A percentile compares a stretch with the other conserved stretches of the same genome.
Conservation (phyloP, 306 rosid species). For the Glycyrrhiza uralensis region DNA sequence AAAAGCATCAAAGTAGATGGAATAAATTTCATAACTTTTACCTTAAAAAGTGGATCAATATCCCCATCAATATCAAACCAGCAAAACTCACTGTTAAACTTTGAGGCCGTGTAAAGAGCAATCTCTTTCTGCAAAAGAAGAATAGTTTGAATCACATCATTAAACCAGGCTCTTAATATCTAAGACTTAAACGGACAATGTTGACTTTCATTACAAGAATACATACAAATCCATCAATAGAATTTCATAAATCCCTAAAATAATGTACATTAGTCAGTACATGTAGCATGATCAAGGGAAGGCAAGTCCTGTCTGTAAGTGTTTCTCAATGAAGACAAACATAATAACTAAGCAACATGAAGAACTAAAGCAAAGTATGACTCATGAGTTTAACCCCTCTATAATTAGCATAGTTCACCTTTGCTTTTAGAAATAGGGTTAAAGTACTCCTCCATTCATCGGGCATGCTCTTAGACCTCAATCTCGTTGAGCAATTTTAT, state of each 20-base stretch:
- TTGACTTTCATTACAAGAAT: background rate
- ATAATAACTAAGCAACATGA: background rate
- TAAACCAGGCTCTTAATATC: background rate
- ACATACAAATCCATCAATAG: background rate
- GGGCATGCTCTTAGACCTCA: background rate
- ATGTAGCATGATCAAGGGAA: background rate
- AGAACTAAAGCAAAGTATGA: background rate
- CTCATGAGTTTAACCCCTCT: background rate
- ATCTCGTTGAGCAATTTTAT: background rate
- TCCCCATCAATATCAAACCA: constrained; percentile 90
- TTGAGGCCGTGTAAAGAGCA: constrained; percentile 88
- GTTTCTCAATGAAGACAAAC: background rate
- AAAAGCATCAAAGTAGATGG: background rate
- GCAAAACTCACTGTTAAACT: constrained; percentile 64
- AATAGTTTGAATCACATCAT: constrained; percentile 3
- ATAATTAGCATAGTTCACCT: background rate
- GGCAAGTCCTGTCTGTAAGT: background rate
- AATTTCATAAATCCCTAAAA: background rate
- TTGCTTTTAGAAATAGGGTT: background rate
- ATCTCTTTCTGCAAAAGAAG: constrained; percentile 80
- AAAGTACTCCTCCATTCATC: background rate
- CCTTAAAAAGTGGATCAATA: constrained; percentile 93
- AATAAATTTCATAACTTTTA: constrained; percentile 24
- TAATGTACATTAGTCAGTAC: background rate
- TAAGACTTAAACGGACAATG: background rate